phyloP scores from a whole-genome alignment of 305 asterid species.

The Solanum hybrid region DNA sequence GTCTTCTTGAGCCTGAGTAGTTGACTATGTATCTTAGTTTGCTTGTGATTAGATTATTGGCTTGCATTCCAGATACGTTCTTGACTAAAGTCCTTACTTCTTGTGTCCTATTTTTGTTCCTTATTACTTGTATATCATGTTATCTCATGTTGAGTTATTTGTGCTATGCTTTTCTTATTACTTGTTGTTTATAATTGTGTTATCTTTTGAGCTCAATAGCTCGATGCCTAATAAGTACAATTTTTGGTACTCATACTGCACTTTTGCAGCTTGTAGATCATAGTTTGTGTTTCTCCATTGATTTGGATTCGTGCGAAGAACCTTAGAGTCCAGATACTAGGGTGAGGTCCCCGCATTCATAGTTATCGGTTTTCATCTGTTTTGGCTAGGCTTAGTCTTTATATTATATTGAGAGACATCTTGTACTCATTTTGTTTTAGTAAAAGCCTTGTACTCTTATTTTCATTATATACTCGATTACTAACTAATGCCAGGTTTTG shows the following conservation, averaged over 20 bases:
- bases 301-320: background rate
- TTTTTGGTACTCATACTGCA: background rate
- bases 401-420: background rate
- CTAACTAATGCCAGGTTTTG: background rate
- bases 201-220: background rate
- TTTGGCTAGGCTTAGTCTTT: background rate
- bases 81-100: no score
- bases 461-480: background rate
- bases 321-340: background rate
- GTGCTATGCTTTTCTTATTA: no score
- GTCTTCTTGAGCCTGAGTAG: no score
- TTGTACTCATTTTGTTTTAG: background rate
- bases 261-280: background rate
- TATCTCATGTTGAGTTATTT: no score
- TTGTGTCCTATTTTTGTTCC: no score
- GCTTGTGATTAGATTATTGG: no score
- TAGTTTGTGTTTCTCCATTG: background rate
- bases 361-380: background rate
- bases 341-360: background rate
- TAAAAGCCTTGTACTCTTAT: background rate
- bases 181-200: no score
- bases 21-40: no score
- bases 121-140: no score
- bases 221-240: background rate
- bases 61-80: no score